Evolutionary conservation across 2,329 filamentous ascomycete species (phyloP).

Genomic region (Xylaria sp.): DNA sequence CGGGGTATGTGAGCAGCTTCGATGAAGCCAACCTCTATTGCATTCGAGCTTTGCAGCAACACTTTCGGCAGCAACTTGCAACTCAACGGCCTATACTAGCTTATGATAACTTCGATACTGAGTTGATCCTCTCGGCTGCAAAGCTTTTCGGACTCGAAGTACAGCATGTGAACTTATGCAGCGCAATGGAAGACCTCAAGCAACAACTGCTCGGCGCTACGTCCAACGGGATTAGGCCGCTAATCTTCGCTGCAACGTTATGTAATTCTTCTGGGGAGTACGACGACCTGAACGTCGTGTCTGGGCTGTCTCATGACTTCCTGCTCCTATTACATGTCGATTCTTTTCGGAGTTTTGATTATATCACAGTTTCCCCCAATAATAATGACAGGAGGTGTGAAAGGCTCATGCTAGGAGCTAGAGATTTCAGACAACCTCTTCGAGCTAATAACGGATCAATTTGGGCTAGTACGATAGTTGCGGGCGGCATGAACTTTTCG

Average conservation of each 20-base stretch:
- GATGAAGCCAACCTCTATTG: conserved; percentile 34
- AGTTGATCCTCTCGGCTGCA: conserved; percentile 9
- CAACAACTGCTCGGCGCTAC: neutral
- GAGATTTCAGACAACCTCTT: conserved; percentile 13
- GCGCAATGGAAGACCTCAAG: neutral
- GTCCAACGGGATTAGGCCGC: conserved; percentile 9
- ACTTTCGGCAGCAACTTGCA: conserved; percentile 23
- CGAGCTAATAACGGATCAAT: conserved; percentile 14
- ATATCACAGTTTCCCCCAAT: conserved; percentile 23
- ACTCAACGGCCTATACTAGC: conserved; percentile 17
- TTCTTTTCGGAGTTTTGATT: conserved; percentile 30
- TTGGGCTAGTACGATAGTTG: conserved; percentile 27
- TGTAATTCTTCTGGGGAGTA: conserved; percentile 18
- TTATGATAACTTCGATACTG: conserved; percentile 25
- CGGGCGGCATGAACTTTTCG: conserved; percentile 21
- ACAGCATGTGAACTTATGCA: conserved; percentile 11
- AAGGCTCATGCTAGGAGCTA: conserved; percentile 15
- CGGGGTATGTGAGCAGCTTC: conserved; percentile 29
- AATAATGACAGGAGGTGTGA: neutral
- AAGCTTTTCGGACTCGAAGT: conserved; percentile 29
- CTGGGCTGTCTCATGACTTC: conserved; percentile 9
- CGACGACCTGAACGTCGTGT: conserved; percentile 24
- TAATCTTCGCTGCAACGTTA: conserved; percentile 31
- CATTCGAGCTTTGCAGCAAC: conserved; percentile 35
- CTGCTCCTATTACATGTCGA: conserved; percentile 31